Evolutionary conservation across 495 filamentous ascomycete genomes (phyloP).

Genomic region (Astrocystis sublimbata): DNA sequence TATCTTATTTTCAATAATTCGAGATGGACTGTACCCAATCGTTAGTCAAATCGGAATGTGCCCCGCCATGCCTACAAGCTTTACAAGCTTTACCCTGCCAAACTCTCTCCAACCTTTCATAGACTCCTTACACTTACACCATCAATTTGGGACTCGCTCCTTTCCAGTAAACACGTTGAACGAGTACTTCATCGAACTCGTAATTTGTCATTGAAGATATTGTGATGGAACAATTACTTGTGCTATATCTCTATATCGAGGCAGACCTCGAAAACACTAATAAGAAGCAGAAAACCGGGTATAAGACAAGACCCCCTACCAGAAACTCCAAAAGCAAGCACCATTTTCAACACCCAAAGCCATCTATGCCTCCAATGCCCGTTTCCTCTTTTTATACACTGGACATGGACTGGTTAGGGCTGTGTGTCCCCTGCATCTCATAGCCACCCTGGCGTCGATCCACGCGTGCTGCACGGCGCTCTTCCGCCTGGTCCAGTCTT

Average conservation of each 20-base stretch:
- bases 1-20: not conserved
- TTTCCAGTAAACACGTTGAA: not conserved
- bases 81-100: constrained; percentile 1
- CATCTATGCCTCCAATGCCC: not conserved
- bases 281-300: too few species aligned
- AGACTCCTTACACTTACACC: not conserved
- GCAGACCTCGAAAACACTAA: too few species aligned
- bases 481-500: not conserved
- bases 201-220: too few species aligned
- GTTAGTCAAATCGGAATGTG: not conserved
- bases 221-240: not conserved
- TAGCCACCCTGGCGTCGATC: not conserved
- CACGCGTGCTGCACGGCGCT: not conserved
- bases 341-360: not conserved
- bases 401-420: too few species aligned
- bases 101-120: not conserved
- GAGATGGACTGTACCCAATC: too few species aligned
- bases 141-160: not conserved
- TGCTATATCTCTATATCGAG: too few species aligned
- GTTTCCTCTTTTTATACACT: not conserved
- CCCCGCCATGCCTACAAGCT: not conserved
- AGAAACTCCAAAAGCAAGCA: not conserved
- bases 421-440: not conserved
- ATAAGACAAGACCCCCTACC: too few species aligned
- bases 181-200: too few species aligned